A percentile compares a stretch with the other conserved stretches of the same genome.
Evolutionary conservation across 805 yeast genomes (phyloP).

Genomic region (Ogataea angusta): DNA sequence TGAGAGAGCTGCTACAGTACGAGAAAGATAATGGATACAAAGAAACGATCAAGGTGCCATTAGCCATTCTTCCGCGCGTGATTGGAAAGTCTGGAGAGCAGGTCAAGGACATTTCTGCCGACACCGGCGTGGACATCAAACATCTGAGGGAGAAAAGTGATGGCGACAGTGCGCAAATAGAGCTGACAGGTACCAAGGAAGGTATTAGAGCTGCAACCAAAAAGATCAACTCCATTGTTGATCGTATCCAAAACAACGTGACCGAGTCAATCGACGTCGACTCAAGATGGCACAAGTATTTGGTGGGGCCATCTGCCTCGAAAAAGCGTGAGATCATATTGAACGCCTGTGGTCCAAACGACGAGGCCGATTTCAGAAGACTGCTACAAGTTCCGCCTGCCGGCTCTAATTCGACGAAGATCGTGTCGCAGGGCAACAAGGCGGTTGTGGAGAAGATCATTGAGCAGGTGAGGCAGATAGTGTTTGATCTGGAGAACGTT

Average conservation of each 20-base stretch:
- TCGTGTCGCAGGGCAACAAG: slow-evolving; percentile 74
- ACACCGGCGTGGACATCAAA: slow-evolving; percentile 56
- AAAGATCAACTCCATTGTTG: slow-evolving; percentile 59
- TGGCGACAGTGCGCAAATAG: slow-evolving; percentile 54
- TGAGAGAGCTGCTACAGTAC: slow-evolving; percentile 76
- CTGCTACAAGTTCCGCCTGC: slow-evolving; percentile 68
- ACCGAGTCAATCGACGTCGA: slow-evolving; percentile 62
- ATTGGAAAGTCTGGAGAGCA: slow-evolving; percentile 88
- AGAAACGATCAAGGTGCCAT: slow-evolving; percentile 62
- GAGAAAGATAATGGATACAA: slow-evolving; percentile 83
- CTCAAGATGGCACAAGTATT: slow-evolving; percentile 66
- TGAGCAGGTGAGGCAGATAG: slow-evolving; percentile 57
- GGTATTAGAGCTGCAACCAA: slow-evolving; percentile 71
- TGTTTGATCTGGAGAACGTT: slow-evolving; percentile 60
- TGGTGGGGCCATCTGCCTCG: slow-evolving; percentile 79
- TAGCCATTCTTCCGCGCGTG: slow-evolving; percentile 72
- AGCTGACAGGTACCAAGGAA: slow-evolving; percentile 71
- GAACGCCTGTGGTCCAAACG: slow-evolving; percentile 73
- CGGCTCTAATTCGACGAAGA: slow-evolving; percentile 52
- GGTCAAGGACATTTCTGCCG: slow-evolving; percentile 75
- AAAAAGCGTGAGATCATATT: slow-evolving; percentile 68
- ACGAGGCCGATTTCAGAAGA: slow-evolving; percentile 46
- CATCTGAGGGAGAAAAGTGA: slow-evolving; percentile 44
- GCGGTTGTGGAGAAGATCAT: slow-evolving; percentile 66
- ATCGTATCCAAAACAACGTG: slow-evolving; percentile 59